Evolutionary conservation across 2,329 filamentous ascomycete species (phyloP), one percentile per base, ranked within the genome.

Genomic region (Ophiosphaerella herpotricha): DNA sequence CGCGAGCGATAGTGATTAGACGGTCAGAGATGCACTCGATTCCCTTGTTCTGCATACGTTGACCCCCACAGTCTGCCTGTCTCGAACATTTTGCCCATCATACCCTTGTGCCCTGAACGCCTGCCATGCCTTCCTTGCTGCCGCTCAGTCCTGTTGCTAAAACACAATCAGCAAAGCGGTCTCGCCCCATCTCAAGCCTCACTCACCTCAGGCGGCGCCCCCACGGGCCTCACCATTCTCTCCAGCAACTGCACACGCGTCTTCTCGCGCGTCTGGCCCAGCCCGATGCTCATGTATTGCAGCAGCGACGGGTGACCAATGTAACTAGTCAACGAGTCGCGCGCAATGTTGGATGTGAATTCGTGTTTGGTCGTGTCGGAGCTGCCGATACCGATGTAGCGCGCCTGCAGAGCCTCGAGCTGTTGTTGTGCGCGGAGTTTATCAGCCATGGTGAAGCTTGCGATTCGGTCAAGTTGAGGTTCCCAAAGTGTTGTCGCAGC

Each of bases 351-450:
- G 52, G 89, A 92, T 43, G 88, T 88, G 91, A 92, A 99, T 77
- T 99, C 94, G 86, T 94, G 94, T 74, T 91, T 95, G 23, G 91
- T 96, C 12, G 93, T 97, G 78, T 99, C 94, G 37, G 93, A 90
- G 75, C 97, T 92, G 21, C 94, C 94, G 4, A 94, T 97, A 63
- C 94, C 94, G 67, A 99, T 83, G 79, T 94, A 97, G 68, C 95
- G 95, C 68, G 92, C 88, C 77, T 99, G 94, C 14, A 97, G 89
- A 58, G 91, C 88, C 77, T 99, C 94, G 71, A 99, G 92, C 75
- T 99, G 94, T 77, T 99, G 94, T 66, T 96, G 90, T 8, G 91
- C 94, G 72, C 94, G 92, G 60, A 99, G 89, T 78, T 99, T 99
- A 80, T 99, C 94, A 75, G 94, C 94, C 94, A 74, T 75, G 47